phyloP scores from a whole-genome alignment of 31 red algal genomes.

The Asparagopsis taxiformis region DNA sequence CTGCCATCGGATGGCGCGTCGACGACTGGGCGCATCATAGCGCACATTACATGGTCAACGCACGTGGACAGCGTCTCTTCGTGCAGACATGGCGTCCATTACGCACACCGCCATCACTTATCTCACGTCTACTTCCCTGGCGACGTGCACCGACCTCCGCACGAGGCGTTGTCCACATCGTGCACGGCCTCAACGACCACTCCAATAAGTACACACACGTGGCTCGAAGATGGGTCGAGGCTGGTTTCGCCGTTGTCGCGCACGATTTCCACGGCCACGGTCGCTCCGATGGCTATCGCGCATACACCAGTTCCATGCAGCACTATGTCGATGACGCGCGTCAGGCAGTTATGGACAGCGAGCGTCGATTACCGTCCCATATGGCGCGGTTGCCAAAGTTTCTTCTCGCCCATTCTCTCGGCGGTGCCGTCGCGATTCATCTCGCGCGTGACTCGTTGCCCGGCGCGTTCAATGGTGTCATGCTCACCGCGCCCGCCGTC shows the following conservation, averaged over 20 bases:
- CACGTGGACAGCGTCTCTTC: slow-evolving; percentile 78
- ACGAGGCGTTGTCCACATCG: slow-evolving; percentile 59
- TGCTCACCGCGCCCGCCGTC: slow-evolving; percentile 81
- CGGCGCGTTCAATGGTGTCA: slow-evolving; percentile 57
- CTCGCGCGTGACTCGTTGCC: slow-evolving; percentile 20
- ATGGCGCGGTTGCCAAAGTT: slow-evolving; percentile 58
- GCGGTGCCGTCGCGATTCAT: slow-evolving; percentile 82
- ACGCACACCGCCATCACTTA: background rate
- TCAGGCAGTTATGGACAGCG: slow-evolving; percentile 32
- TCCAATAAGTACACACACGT: slow-evolving; percentile 71
- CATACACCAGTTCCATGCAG: slow-evolving; percentile 55
- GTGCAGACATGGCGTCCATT: slow-evolving; percentile 80
- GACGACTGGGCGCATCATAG: slow-evolving; percentile 64
- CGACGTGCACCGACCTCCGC: background rate
- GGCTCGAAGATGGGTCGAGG: slow-evolving; percentile 50
- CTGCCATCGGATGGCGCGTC: slow-evolving; percentile 41
- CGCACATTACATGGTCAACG: slow-evolving; percentile 61
- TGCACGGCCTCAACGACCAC: slow-evolving; percentile 81
- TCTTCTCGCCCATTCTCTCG: slow-evolving; percentile 75
- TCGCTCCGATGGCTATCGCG: slow-evolving; percentile 74
- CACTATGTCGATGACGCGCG: slow-evolving; percentile 71
- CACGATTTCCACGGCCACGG: slow-evolving; percentile 85
- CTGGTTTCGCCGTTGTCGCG: slow-evolving; percentile 69
- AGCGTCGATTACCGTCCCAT: slow-evolving; percentile 27
- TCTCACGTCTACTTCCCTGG: background rate